Percentiles rank a stretch among this genome's conserved stretches.
Conservation (phyloP, 2,329 filamentous ascomycete species). For the Xylaria sp. region DNA sequence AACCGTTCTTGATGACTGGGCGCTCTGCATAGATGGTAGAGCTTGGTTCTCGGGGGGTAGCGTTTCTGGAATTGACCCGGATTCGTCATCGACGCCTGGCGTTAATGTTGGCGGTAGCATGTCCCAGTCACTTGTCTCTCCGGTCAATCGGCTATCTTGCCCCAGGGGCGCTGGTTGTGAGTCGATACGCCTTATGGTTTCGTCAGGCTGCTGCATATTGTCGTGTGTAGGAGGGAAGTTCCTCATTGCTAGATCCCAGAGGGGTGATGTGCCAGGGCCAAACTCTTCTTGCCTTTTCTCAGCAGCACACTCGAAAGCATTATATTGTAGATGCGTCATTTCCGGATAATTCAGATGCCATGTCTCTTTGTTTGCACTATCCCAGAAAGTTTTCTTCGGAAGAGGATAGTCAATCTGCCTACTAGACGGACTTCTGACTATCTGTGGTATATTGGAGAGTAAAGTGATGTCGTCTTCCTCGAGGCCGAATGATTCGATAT, state of each 20-base stretch:
- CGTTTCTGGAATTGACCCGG: slow-evolving; percentile 41
- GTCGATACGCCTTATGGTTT: slow-evolving; percentile 12
- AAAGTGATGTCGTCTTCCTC: slow-evolving; percentile 49
- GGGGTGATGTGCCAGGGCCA: slow-evolving; percentile 49
- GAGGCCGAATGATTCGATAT: slow-evolving; percentile 42
- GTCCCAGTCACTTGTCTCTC: slow-evolving; percentile 34
- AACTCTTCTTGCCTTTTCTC: slow-evolving; percentile 56
- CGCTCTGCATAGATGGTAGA: slow-evolving; percentile 40
- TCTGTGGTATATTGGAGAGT: slow-evolving; percentile 52
- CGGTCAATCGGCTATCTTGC: slow-evolving; percentile 28
- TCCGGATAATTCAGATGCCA: slow-evolving; percentile 67
- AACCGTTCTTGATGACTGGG: slow-evolving; percentile 42
- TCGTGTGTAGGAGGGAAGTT: slow-evolving; percentile 54
- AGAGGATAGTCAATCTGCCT: slow-evolving; percentile 61
- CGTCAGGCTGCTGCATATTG: slow-evolving; percentile 29
- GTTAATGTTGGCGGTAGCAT: slow-evolving; percentile 28
- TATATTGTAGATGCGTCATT: slow-evolving; percentile 63
- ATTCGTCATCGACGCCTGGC: slow-evolving; percentile 28
- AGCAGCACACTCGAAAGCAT: slow-evolving; percentile 58
- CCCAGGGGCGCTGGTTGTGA: slow-evolving; percentile 25
- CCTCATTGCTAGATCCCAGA: slow-evolving; percentile 62
- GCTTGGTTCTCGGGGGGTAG: slow-evolving; percentile 42
- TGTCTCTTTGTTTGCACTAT: slow-evolving; percentile 52
- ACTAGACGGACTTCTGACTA: slow-evolving; percentile 52
- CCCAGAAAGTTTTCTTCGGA: slow-evolving; percentile 62